phyloP scores from a whole-genome alignment of 495 filamentous ascomycete species.

The Massariosphaeria phaeospora region DNA sequence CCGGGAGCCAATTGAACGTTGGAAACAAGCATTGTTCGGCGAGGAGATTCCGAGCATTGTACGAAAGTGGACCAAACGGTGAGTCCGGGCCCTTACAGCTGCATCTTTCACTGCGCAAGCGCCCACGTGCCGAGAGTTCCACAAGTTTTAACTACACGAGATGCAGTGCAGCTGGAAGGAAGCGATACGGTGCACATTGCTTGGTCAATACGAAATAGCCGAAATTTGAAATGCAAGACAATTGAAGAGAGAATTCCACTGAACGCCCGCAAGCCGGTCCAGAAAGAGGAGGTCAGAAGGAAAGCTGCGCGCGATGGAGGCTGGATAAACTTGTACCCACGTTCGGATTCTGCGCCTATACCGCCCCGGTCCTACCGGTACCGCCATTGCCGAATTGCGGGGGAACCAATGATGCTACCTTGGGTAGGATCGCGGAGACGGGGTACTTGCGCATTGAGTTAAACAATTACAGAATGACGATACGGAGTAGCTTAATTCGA shows the following conservation, averaged over 20 bases:
- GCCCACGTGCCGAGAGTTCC: conserved; percentile 11
- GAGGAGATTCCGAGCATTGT: not conserved
- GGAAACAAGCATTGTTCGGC: not conserved
- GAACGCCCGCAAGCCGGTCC: not conserved
- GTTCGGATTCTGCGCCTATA: not conserved
- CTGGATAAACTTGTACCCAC: conserved; percentile 19
- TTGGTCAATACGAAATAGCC: conserved; percentile 28
- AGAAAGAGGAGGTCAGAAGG: conserved; percentile 17
- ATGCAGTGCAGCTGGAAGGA: conserved; percentile 7
- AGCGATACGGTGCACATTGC: conserved; percentile 12
- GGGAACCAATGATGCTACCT: conserved; percentile 26
- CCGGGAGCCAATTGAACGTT: not conserved
- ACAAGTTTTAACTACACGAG: not conserved
- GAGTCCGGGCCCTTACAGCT: not conserved
- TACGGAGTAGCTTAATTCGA: conserved; percentile 34
- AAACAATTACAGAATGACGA: conserved; percentile 14
- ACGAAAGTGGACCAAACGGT: not conserved
- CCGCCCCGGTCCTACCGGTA: not conserved
- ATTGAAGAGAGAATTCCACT: not conserved
- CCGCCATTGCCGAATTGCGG: conserved; percentile 25
- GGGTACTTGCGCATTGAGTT: conserved; percentile 18
- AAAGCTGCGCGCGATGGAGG: not conserved
- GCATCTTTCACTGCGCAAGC: conserved; percentile 10
- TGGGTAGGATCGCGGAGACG: conserved; percentile 28
- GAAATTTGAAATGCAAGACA: conserved; percentile 24